Base-by-base conservation (phyloP, 2,329 filamentous ascomycete genomes). In the Penicillium sp. region DNA sequence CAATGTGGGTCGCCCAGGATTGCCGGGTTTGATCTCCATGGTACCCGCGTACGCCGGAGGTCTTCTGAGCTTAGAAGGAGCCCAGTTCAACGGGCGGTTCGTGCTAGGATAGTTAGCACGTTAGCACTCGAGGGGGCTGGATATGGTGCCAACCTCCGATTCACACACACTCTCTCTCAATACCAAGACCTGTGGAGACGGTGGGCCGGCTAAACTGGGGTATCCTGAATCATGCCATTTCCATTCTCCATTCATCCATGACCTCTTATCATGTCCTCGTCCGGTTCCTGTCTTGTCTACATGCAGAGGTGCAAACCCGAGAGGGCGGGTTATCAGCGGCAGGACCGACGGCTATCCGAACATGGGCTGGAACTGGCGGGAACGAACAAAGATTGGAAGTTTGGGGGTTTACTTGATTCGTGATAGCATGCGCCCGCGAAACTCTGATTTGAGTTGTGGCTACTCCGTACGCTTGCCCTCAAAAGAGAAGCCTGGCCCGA, bases 401-500 rank as follows among this genome's bases (percentile, higher is more conserved):
- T 37, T 7, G 13, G 31, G 16, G 14, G n/a, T n/a, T n/a, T 10
- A 9, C 3, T 18, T 16, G 18, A 1, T 34, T 18, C 11, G 18
- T 20, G 8, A 20, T 18, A 18, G 18, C 14, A 16, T 18, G 22
- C 14, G 35, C 26, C 6, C n/a, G 24, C 29, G 18, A 44, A 22
- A 44, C 36, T 36, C 24, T 39, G 35, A 38, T 18, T 31, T 32
- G 26, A 26, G 20, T 38, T 6, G 23, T 23, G 23, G 35, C 23
- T 44, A 14, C 18, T 20, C 4, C 4, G 18, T 20, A 20, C 26
- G 20, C 4, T 23, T 37, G 40, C 37, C 28, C 47, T 44, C n/a
- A 41, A 40, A 50, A 29, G 40, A 50, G 47, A 44, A 50, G 40
- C 43, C 32, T 40, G 26, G 38, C 40, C 47, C 47, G 47, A 50